phyloP scores from a whole-genome alignment of 495 filamentous ascomycete species.

The Penicillium desertorum region DNA sequence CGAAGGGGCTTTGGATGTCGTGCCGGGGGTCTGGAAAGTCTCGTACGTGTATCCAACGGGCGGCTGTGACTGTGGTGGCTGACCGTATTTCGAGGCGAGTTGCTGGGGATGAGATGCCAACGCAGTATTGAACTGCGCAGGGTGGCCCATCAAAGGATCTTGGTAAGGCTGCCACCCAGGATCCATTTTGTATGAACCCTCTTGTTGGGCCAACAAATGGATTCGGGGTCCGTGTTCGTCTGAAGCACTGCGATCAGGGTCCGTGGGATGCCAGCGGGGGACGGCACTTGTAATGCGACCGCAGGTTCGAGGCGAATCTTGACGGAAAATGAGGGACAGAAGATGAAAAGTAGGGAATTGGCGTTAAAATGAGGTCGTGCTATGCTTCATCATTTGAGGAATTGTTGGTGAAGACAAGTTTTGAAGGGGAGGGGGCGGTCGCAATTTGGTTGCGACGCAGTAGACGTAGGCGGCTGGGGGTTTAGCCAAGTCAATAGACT shows the following conservation, averaged over 20 bases:
- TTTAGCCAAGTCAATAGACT: conserved; percentile 9
- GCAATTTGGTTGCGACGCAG: conserved; percentile 23
- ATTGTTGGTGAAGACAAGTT: conserved; percentile 16
- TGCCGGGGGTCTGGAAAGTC: conserved; percentile 58
- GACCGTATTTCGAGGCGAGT: conserved; percentile 45
- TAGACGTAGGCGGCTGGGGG: conserved; percentile 13
- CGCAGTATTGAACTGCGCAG: conserved; percentile 44
- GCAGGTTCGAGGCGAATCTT: conserved; percentile 17
- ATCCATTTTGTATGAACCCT: conserved; percentile 40
- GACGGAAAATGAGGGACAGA: conserved; percentile 26
- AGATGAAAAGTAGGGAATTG: conserved; percentile 23
- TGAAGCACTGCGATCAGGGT: conserved; percentile 37
- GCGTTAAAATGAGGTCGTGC: conserved; percentile 21
- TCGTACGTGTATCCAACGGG: conserved; percentile 73
- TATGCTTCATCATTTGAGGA: conserved; percentile 34
- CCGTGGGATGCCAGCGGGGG: conserved; percentile 35
- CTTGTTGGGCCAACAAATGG: conserved; percentile 2
- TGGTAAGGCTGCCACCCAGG: conserved; percentile 54
- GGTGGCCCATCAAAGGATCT: conserved; percentile 46
- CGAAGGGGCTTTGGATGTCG: conserved; percentile 45
- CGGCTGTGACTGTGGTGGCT: conserved; percentile 56
- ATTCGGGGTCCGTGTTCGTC: conserved; percentile 27
- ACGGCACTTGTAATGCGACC: conserved; percentile 33
- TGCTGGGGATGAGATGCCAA: conserved; percentile 43
- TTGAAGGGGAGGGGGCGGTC: conserved; percentile 17